Evolutionary conservation across 495 filamentous ascomycete genomes (phyloP).

Genomic region (Aspergillus biplanus): DNA sequence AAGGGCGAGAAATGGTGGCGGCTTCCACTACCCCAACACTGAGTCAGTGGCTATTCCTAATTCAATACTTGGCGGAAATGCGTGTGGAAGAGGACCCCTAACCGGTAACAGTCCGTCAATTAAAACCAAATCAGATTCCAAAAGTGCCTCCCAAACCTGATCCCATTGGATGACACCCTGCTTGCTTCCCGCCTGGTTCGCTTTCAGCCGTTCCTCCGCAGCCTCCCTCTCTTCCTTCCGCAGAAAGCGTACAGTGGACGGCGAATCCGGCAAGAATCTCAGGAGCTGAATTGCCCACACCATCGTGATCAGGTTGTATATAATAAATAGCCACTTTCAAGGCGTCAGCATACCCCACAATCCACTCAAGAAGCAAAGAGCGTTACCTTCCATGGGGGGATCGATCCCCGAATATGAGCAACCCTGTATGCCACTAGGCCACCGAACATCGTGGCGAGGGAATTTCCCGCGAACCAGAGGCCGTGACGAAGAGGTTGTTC

Average conservation of each 20-base stretch:
- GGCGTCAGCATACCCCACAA: constrained; percentile 19
- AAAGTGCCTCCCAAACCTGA: constrained; percentile 35
- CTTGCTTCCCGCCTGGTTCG: constrained; percentile 60
- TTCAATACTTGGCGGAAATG: too few species aligned
- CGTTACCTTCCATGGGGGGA: constrained; percentile 18
- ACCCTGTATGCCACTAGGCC: constrained; percentile 61
- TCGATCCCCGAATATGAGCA: constrained; percentile 47
- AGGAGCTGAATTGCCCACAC: constrained; percentile 53
- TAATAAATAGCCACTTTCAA: constrained; percentile 55
- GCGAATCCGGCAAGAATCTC: constrained; percentile 55
- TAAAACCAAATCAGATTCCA: constrained; percentile 18
- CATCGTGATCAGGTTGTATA: constrained; percentile 61
- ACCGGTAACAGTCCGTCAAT: too few species aligned
- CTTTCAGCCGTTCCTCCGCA: constrained; percentile 36
- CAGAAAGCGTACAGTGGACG: constrained; percentile 57
- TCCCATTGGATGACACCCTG: constrained; percentile 45
- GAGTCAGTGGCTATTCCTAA: too few species aligned
- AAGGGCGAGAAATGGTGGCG: too few species aligned
- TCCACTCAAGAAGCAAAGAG: constrained; percentile 25
- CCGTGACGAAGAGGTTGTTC: constrained; percentile 62
- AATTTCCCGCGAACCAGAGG: constrained; percentile 65
- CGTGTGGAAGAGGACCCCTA: too few species aligned
- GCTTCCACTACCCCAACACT: too few species aligned
- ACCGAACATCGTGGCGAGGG: constrained; percentile 62
- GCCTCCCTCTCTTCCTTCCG: constrained; percentile 51